Base-by-base conservation (phyloP, 2,329 filamentous ascomycete genomes). In the Talaromyces pinophilus region DNA sequence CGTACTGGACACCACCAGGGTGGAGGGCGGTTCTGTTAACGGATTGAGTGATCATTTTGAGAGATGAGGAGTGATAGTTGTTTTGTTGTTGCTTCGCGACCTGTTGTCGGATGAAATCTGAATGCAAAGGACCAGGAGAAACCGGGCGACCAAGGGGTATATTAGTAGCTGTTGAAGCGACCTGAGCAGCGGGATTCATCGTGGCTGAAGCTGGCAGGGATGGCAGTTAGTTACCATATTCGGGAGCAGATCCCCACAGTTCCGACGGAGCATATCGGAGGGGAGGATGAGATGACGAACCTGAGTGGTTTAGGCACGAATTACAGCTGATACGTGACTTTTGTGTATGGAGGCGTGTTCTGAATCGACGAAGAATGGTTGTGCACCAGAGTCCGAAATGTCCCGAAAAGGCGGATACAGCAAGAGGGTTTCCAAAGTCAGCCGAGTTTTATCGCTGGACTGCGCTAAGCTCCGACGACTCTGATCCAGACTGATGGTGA, bases 21-120 rank as follows among this genome's bases (percentile, higher is more conserved):
- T 97, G 93, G 73, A 97, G 90, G 75, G 88, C 88, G 75, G 93
- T 97, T 85, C 93, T 94, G 88, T 97, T 97, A 77, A 97, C 87
- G 74, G 81, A 84, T 72, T 84, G 80, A 71, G 82, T 80, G 73
- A 83, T 80, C 80, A 83, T 83, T 75, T 73, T 82, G 74, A 86
- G 77, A 64, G 86, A 87, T 68, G 84, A 82, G 54, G 85, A 87
- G 72, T 87, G 85, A 74, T 85, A 87, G 73, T 87, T 85, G 75
- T 81, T 84, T 72, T 82, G 82, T 69, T 84, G 81, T 76, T 87
- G 85, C 75, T 86, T 86, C 72, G 80, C 78, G 72, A 86, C 75
- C 75, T 86, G 84, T 71, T 87, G 84, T 79, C 83, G 80, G 76
- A 82, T 80, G 78, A 86, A 87, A 79, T 87, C 84, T 76, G 82